These are phyloP conservation scores for Chromera velia DNA, from an alignment of 73 alveolate species.

Conservation along the genomic window DNA sequence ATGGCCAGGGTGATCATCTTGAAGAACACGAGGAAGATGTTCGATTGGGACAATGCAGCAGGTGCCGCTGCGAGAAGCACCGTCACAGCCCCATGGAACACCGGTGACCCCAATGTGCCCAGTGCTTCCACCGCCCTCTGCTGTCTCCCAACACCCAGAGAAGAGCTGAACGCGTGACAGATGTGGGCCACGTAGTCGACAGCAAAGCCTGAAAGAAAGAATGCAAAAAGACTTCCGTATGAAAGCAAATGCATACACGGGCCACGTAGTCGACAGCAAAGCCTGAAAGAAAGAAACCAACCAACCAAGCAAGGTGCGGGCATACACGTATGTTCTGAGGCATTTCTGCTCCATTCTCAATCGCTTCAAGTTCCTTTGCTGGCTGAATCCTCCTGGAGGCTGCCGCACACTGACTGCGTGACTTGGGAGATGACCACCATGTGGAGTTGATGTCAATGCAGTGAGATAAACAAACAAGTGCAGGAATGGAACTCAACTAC, in stretches of 20 bases:
- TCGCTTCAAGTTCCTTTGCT: too few species aligned
- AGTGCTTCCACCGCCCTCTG: constrained; percentile 6
- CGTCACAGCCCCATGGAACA: constrained; percentile 20
- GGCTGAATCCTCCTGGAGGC: too few species aligned
- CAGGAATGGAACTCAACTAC: too few species aligned
- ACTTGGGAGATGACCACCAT: too few species aligned
- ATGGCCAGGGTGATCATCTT: constrained; percentile 5
- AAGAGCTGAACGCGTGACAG: neutral
- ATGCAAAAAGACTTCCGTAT: too few species aligned
- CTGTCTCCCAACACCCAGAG: neutral
- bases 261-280: neutral
- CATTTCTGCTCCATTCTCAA: too few species aligned
- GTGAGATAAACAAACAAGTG: too few species aligned
- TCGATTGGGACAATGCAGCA: neutral
- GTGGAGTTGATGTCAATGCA: too few species aligned
- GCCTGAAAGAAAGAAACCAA: neutral
- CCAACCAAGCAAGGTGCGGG: too few species aligned
- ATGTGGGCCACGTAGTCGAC: constrained; percentile 26
- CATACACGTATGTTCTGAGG: too few species aligned
- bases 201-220: too few species aligned
- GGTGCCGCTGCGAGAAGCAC: neutral
- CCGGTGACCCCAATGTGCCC: constrained; percentile 1
- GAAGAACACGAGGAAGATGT: constrained; percentile 12
- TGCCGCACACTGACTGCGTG: too few species aligned
- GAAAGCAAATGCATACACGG: neutral